These are phyloP conservation scores for Stellera chamaejasme DNA, from an alignment of 345 rosid species.

Conservation along the genomic window DNA sequence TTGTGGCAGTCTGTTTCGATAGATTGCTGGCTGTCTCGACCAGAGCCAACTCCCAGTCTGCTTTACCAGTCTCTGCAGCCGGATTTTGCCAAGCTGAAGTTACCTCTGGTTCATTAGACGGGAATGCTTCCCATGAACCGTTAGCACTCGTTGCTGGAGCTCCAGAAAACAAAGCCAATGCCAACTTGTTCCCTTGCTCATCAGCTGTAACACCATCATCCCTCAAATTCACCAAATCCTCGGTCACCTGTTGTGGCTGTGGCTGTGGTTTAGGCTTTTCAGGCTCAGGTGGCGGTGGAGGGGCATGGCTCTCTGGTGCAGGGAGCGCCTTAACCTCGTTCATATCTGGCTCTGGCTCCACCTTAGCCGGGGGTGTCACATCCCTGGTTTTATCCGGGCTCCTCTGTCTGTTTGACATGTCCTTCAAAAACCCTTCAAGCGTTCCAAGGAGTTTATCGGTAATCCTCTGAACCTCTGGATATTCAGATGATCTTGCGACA, in stretches of 20 bases:
- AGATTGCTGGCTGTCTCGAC: slow-evolving; percentile 78
- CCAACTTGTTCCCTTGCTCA: slow-evolving; percentile 85
- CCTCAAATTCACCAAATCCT: slow-evolving; percentile 70
- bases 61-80: slow-evolving; percentile 78
- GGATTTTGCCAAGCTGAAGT: slow-evolving; percentile 81
- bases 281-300: slow-evolving; percentile 44
- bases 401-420: slow-evolving; percentile 50
- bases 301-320: slow-evolving; percentile 52
- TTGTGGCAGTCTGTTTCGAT: slow-evolving; percentile 59
- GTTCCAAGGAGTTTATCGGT: slow-evolving; percentile 72
- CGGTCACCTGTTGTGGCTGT: slow-evolving; percentile 35
- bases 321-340: slow-evolving; percentile 82
- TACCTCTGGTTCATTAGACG: slow-evolving; percentile 37
- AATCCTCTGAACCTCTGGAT: slow-evolving; percentile 85
- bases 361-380: slow-evolving; percentile 32
- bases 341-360: slow-evolving; percentile 46
- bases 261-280: slow-evolving; percentile 37
- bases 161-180: slow-evolving; percentile 72
- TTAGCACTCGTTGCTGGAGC: slow-evolving; percentile 33
- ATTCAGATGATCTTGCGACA: slow-evolving; percentile 81
- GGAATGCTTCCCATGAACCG: slow-evolving; percentile 87
- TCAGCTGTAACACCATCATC: slow-evolving; percentile 66
- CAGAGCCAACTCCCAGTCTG: slow-evolving; percentile 93
- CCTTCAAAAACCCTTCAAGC: slow-evolving; percentile 79
- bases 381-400: slow-evolving; percentile 51